Evolutionary conservation across 2,329 filamentous ascomycete genomes (phyloP).

Genomic region (Metarhizium brunneum): DNA sequence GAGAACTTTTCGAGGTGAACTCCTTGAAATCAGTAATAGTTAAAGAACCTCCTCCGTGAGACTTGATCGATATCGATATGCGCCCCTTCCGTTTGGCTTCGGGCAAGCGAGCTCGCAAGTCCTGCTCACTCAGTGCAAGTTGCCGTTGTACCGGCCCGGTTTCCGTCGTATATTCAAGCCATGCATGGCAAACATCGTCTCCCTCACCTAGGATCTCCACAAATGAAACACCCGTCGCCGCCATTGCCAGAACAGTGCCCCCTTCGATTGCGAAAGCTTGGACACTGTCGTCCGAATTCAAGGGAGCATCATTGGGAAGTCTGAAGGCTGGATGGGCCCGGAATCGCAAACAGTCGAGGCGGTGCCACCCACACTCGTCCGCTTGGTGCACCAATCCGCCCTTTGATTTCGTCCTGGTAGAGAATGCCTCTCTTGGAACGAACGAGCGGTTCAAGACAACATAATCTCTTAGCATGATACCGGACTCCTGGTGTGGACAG

Average conservation of each 20-base stretch:
- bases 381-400: slow-evolving; percentile 64
- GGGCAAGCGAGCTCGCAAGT: slow-evolving; percentile 62
- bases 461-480: slow-evolving; percentile 90
- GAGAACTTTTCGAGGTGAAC: slow-evolving; percentile 61
- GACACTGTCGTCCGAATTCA: slow-evolving; percentile 62
- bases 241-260: slow-evolving; percentile 65
- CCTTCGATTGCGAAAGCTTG: slow-evolving; percentile 81
- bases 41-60: slow-evolving; percentile 62
- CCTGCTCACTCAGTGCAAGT: slow-evolving; percentile 63
- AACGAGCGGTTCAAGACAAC: slow-evolving; percentile 78
- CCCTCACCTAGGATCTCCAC: slow-evolving; percentile 73
- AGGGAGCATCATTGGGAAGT: slow-evolving; percentile 62
- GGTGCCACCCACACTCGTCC: slow-evolving; percentile 88
- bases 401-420: slow-evolving; percentile 75
- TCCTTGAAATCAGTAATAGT: slow-evolving; percentile 68
- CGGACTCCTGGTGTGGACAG: slow-evolving; percentile 78
- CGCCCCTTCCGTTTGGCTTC: slow-evolving; percentile 63
- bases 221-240: slow-evolving; percentile 73
- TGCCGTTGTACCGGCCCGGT: slow-evolving; percentile 59
- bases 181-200: slow-evolving; percentile 71
- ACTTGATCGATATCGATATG: slow-evolving; percentile 66
- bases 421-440: slow-evolving; percentile 71
- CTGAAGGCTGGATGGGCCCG: slow-evolving; percentile 85
- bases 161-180: slow-evolving; percentile 68
- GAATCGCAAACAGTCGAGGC: slow-evolving; percentile 81